Percentiles rank a stretch among this genome's conserved stretches.
Conservation (phyloP, 2,329 filamentous ascomycete species). For the Aspergillus vadensis region DNA sequence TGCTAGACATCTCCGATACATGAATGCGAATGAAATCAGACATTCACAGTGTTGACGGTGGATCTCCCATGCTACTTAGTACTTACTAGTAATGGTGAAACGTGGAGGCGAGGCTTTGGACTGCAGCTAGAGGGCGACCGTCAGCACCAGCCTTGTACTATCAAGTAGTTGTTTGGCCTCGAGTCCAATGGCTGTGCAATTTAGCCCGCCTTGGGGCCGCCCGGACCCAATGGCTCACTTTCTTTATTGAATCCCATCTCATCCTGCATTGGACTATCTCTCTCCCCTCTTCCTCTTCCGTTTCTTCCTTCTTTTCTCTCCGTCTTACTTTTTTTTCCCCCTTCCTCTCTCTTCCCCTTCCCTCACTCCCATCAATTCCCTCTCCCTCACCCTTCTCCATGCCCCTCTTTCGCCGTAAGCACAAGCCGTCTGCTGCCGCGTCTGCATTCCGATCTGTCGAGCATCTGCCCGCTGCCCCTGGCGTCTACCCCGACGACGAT, state of each 20-base stretch:
- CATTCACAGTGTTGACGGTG: not conserved
- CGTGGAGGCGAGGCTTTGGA: no score
- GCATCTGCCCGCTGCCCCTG: slow-evolving; percentile 18
- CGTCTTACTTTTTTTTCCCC: not conserved
- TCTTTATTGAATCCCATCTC: not conserved
- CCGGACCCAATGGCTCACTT: slow-evolving; percentile 2
- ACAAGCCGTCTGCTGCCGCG: slow-evolving; percentile 18
- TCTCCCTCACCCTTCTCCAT: slow-evolving; percentile 15
- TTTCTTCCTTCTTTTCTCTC: slow-evolving; percentile 9
- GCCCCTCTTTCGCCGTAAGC: slow-evolving; percentile 22
- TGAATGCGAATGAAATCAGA: no score
- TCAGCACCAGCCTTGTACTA: no score
- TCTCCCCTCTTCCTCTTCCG: not conserved
- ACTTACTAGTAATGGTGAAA: no score
- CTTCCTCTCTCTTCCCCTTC: not conserved
- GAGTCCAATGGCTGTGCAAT: no score
- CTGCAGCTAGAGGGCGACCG: no score
- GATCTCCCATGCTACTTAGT: not conserved
- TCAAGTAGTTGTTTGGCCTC: no score
- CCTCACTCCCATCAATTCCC: not conserved
- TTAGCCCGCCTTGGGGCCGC: not conserved
- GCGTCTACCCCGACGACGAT: slow-evolving; percentile 13
- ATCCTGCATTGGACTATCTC: not conserved
- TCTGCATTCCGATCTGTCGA: slow-evolving; percentile 21
- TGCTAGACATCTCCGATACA: not conserved